A percentile compares a stretch with the other conserved stretches of the same genome.
These are phyloP conservation scores for Stagonosporopsis tanaceti DNA, from an alignment of 2,329 filamentous ascomycete species.

Conservation along the genomic window DNA sequence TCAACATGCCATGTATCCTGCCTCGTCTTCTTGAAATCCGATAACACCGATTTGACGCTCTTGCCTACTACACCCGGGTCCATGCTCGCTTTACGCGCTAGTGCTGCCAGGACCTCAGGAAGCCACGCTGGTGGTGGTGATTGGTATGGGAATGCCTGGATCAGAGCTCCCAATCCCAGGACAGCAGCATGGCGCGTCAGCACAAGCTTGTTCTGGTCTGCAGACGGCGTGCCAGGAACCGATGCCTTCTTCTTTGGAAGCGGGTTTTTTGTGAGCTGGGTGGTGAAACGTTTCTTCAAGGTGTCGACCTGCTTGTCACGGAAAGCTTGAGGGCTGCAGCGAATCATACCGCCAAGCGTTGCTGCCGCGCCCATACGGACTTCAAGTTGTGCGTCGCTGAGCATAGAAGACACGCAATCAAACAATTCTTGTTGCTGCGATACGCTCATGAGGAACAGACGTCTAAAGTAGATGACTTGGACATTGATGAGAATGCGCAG, in stretches of 20 bases:
- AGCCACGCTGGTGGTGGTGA: slow-evolving; percentile 93
- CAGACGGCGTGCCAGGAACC: slow-evolving; percentile 69
- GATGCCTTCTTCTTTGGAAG: slow-evolving; percentile 72
- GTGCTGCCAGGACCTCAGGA: slow-evolving; percentile 85
- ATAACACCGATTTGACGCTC: slow-evolving; percentile 90
- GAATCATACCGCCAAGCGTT: slow-evolving; percentile 96
- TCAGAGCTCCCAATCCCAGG: slow-evolving; percentile 85
- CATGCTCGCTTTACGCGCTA: slow-evolving; percentile 84
- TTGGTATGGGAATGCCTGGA: slow-evolving; percentile 95
- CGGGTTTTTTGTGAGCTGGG: slow-evolving; percentile 80
- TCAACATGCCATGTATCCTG: slow-evolving; percentile 99
- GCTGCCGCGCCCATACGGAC: slow-evolving; percentile 92
- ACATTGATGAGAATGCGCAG: slow-evolving; percentile 96
- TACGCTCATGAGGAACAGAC: slow-evolving; percentile 83
- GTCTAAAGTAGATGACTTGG: slow-evolving; percentile 97
- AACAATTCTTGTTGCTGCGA: slow-evolving; percentile 82
- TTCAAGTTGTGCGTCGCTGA: slow-evolving; percentile 89
- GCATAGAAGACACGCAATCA: slow-evolving; percentile 93
- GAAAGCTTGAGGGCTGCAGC: slow-evolving; percentile 84
- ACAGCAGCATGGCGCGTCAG: slow-evolving; percentile 89
- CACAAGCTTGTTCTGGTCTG: slow-evolving; percentile 77
- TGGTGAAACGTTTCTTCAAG: slow-evolving; percentile 81
- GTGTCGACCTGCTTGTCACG: slow-evolving; percentile 79
- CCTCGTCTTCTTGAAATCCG: slow-evolving; percentile 99
- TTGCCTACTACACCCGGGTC: slow-evolving; percentile 94